Conservation (phyloP, 495 filamentous ascomycete genomes). For the Aspergillus conjunctus region DNA sequence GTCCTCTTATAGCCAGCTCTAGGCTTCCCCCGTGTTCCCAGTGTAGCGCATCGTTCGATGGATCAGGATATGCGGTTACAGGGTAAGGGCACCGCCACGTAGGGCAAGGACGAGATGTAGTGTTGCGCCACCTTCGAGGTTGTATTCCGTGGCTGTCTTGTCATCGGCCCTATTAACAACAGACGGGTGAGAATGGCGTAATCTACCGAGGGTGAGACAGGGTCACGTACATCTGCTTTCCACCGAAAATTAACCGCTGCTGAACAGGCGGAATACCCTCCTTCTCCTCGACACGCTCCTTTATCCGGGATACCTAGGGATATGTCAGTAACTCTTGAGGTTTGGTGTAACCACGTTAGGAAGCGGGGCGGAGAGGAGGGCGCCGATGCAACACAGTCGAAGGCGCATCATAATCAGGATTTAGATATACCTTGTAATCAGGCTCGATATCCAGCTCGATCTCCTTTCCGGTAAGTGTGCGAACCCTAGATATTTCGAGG, state of each 20-base stretch:
- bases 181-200: neutral
- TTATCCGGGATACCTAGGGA: conserved; percentile 82
- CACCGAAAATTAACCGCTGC: conserved; percentile 92
- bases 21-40: neutral
- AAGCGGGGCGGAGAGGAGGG: too few species aligned
- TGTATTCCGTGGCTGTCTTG: conserved; percentile 81
- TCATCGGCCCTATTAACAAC: conserved; percentile 74
- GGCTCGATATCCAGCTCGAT: conserved; percentile 97
- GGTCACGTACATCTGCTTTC: conserved; percentile 87
- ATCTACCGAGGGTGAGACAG: neutral
- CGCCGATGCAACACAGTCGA: neutral
- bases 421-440: conserved; percentile 74
- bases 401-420: neutral
- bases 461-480: conserved; percentile 96
- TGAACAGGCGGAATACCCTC: conserved; percentile 98
- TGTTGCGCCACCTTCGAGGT: conserved; percentile 88
- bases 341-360: neutral
- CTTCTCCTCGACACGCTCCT: conserved; percentile 98
- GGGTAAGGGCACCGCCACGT: conserved; percentile 62
- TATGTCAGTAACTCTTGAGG: conserved; percentile 2
- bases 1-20: neutral
- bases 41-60: conserved; percentile 1
- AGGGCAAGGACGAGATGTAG: conserved; percentile 94
- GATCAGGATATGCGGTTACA: conserved; percentile 20
- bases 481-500: conserved; percentile 64